These are phyloP conservation scores for slime mould (Dictyostelium discoideum) DNA, from an alignment of 78 protist genomes.

Conservation along the genomic window DNA sequence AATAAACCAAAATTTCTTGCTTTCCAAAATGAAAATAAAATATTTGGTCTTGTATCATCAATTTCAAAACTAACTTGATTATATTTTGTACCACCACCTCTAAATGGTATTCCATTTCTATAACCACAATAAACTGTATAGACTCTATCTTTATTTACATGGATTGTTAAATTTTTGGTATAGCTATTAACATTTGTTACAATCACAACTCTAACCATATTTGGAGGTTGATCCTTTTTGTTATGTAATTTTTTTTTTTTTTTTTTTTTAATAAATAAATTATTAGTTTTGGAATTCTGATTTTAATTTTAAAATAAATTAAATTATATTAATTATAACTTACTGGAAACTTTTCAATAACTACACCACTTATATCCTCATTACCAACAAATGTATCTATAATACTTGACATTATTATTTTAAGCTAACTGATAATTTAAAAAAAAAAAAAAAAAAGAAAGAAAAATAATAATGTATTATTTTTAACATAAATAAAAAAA, in stretches of 20 bases:
- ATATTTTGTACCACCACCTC: conserved; percentile 47
- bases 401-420: neutral
- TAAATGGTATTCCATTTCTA: conserved; percentile 31
- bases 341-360: conserved; percentile 59
- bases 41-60: conserved; percentile 48
- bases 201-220: conserved; percentile 53
- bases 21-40: conserved; percentile 55
- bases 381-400: conserved; percentile 66
- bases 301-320: too few relatives aligned
- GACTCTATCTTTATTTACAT: neutral
- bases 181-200: conserved; percentile 46
- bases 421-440: neutral
- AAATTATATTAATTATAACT: neutral
- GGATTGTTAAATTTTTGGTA: conserved; percentile 54
- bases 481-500: neutral
- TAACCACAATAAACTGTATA: conserved; percentile 61
- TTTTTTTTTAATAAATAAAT: neutral
- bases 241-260: neutral
- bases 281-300: neutral
- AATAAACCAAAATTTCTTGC: conserved; percentile 46
- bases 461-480: too few relatives aligned
- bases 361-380: conserved; percentile 63
- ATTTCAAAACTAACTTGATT: conserved; percentile 6
- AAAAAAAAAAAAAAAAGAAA: too few relatives aligned
- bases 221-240: conserved; percentile 47